Percentiles rank a stretch among this genome's conserved stretches.
Evolutionary conservation across 768 basidiomycete genomes (phyloP).

Genomic region (Lentinula guzmanii): DNA sequence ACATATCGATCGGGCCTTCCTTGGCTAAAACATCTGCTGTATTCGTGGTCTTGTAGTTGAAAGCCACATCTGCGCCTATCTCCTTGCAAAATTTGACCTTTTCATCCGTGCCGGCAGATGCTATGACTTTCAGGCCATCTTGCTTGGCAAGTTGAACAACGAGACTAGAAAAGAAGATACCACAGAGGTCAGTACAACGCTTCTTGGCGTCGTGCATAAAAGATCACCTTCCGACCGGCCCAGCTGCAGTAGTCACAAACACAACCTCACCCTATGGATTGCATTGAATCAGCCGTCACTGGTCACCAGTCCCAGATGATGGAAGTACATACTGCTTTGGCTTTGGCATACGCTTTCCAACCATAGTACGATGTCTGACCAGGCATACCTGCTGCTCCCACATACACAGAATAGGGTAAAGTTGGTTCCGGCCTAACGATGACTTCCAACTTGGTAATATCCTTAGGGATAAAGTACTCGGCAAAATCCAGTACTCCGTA

Average conservation of each 20-base stretch:
- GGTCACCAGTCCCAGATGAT: background rate
- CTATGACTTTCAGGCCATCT: conserved; percentile 59
- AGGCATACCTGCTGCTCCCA: conserved; percentile 29
- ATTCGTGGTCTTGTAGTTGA: conserved; percentile 66
- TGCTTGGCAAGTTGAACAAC: conserved; percentile 47
- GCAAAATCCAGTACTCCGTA: conserved; percentile 13
- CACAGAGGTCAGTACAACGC: too few species aligned
- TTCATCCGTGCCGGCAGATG: conserved; percentile 64
- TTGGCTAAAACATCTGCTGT: conserved; percentile 45
- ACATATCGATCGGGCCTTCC: conserved; percentile 49
- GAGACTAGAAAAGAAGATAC: background rate
- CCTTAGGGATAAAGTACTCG: conserved; percentile 9
- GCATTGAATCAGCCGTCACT: background rate
- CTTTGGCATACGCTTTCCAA: conserved; percentile 7
- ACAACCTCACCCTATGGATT: conserved; percentile 37
- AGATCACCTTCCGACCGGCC: conserved; percentile 41
- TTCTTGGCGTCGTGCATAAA: too few species aligned
- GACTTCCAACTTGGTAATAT: conserved; percentile 6
- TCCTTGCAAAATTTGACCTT: conserved; percentile 59
- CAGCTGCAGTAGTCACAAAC: conserved; percentile 41
- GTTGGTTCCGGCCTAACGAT: conserved; percentile 25
- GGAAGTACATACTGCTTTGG: conserved; percentile 14
- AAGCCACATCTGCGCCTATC: conserved; percentile 61
- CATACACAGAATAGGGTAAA: conserved; percentile 29
- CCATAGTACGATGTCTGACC: conserved; percentile 9